Conservation (phyloP, 1,284 basidiomycete species). For the Trichosporon sp. region DNA sequence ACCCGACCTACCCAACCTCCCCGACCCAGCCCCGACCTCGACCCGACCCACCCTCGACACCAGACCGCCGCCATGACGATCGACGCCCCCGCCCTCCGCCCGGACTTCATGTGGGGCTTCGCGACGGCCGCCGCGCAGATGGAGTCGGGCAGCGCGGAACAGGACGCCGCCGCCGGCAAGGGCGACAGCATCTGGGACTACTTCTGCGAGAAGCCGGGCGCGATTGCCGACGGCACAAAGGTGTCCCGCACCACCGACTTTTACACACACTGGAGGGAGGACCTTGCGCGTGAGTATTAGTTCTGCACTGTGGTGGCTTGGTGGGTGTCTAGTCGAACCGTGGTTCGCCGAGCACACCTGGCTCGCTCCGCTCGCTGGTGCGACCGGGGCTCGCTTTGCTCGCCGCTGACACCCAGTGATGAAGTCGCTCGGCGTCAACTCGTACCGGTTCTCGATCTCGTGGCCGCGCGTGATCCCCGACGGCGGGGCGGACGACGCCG, state of each 20-base stretch:
- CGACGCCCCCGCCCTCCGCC: conserved; percentile 7
- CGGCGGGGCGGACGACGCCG: conserved; percentile 61
- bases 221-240: conserved; percentile 61
- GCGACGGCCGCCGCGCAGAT: conserved; percentile 58
- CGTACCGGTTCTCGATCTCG: conserved; percentile 65
- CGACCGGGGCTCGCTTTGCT: not conserved
- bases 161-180: conserved; percentile 28
- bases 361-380: not conserved
- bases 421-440: conserved; percentile 58
- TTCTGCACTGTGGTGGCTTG: no score
- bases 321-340: no score
- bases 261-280: conserved; percentile 63
- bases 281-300: conserved; percentile 54
- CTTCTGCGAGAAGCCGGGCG: conserved; percentile 63
- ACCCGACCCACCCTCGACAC: not conserved
- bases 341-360: no score
- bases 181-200: conserved; percentile 66
- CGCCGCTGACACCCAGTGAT: conserved; percentile 48
- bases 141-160: conserved; percentile 21
- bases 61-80: not conserved
- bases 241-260: conserved; percentile 69
- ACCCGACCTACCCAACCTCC: not conserved
- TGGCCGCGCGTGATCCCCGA: conserved; percentile 69
- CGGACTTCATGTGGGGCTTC: conserved; percentile 67
- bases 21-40: not conserved